A percentile compares a stretch with the other conserved stretches of the same genome.
These are phyloP conservation scores for Limnanthes douglasii DNA, from an alignment of 345 rosid genomes.

Conservation along the genomic window DNA sequence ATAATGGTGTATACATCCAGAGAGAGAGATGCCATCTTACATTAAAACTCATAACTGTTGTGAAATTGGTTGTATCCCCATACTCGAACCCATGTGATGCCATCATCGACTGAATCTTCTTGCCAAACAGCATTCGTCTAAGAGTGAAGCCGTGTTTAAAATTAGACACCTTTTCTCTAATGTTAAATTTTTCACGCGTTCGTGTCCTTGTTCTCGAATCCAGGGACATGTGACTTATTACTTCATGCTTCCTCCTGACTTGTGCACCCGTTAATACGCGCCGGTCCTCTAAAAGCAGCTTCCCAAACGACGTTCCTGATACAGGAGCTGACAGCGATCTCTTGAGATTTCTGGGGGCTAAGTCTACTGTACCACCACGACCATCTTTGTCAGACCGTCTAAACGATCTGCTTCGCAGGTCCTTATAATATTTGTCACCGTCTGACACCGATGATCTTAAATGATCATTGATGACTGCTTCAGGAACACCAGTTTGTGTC, in stretches of 20 bases:
- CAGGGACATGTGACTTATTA: no score
- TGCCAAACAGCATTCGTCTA: conserved; percentile 56
- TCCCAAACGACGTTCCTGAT: conserved; percentile 75
- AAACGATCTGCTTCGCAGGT: conserved; percentile 30
- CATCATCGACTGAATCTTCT: conserved; percentile 44
- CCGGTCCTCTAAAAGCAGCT: conserved; percentile 75
- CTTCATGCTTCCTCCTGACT: conserved; percentile 76
- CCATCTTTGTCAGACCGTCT: conserved; percentile 31
- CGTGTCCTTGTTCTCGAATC: conserved; percentile 10
- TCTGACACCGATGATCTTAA: conserved; percentile 25
- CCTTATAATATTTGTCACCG: conserved; percentile 14
- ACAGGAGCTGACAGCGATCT: conserved; percentile 83
- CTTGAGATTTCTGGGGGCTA: conserved; percentile 52
- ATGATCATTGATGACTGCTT: conserved; percentile 11
- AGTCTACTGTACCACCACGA: conserved; percentile 16
- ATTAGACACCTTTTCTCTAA: conserved; percentile 65
- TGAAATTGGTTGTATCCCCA: conserved; percentile 36
- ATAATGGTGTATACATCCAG: neutral
- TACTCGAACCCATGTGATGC: conserved; percentile 31
- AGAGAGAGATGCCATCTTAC: conserved; percentile 21
- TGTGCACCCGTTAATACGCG: conserved; percentile 70
- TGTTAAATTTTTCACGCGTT: conserved; percentile 34
- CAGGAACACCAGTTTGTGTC: conserved; percentile 19
- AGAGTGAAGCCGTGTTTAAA: conserved; percentile 49
- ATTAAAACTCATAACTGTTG: conserved; percentile 38